Percentiles rank a stretch among this genome's conserved stretches.
These are phyloP conservation scores for Beauveria scarabaeidicola DNA, from an alignment of 2,329 filamentous ascomycete species.

Conservation along the genomic window DNA sequence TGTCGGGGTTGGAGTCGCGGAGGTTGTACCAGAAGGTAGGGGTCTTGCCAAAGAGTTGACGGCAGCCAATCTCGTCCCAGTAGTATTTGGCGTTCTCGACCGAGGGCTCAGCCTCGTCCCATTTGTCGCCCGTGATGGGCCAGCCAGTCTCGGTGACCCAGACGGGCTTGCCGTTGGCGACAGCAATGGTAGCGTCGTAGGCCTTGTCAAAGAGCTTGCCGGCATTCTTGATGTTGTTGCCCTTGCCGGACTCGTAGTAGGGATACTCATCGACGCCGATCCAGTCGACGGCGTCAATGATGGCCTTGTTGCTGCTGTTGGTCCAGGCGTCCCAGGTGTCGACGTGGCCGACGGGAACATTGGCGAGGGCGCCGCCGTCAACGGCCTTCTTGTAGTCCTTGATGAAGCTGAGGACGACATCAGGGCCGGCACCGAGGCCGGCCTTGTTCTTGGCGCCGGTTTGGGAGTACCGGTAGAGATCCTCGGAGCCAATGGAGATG, in stretches of 20 bases:
- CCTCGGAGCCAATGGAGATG: conserved; percentile 59
- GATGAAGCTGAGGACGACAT: conserved; percentile 57
- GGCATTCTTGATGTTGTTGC: conserved; percentile 47
- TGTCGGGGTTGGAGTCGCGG: conserved; percentile 52
- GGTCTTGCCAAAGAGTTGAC: conserved; percentile 44
- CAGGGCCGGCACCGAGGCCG: conserved; percentile 49
- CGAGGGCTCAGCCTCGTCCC: conserved; percentile 46
- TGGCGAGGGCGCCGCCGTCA: conserved; percentile 32
- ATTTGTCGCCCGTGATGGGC: conserved; percentile 46
- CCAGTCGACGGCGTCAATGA: conserved; percentile 56
- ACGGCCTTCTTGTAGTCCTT: conserved; percentile 53
- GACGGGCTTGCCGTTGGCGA: conserved; percentile 43
- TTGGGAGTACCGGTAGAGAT: conserved; percentile 53
- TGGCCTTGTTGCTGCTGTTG: conserved; percentile 48
- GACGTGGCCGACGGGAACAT: conserved; percentile 53
- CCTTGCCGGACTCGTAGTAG: conserved; percentile 52
- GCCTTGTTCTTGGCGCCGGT: conserved; percentile 56
- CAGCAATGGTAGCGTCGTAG: conserved; percentile 35
- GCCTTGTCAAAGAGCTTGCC: conserved; percentile 45
- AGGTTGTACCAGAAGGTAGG: conserved; percentile 56
- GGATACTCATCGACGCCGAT: conserved; percentile 58
- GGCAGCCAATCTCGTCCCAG: conserved; percentile 55
- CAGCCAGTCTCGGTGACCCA: conserved; percentile 60
- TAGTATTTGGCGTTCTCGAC: conserved; percentile 53
- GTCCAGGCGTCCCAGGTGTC: conserved; percentile 60